Percentiles rank a stretch among this genome's conserved stretches.
Evolutionary conservation across 1,139 yeast genomes (phyloP).

Genomic region (Yamadazyma atlantica): DNA sequence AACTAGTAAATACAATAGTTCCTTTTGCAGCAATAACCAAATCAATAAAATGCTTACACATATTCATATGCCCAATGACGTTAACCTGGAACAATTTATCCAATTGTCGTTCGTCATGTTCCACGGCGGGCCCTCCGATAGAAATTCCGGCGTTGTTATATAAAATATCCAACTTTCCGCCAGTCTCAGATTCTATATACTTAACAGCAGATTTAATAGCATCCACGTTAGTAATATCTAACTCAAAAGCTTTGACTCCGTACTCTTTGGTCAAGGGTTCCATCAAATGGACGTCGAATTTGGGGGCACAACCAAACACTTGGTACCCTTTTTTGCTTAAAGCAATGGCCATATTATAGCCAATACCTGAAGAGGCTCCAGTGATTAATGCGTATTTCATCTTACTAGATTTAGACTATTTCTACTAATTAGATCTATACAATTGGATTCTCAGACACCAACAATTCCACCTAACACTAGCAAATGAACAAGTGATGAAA

Average conservation of each 20-base stretch:
- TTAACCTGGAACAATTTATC: conserved; percentile 30
- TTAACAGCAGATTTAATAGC: conserved; percentile 25
- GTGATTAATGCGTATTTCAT: conserved; percentile 32
- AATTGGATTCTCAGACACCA: too few species aligned
- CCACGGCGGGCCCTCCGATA: conserved; percentile 34
- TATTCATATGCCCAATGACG: conserved; percentile 37
- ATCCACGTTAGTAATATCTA: conserved; percentile 31
- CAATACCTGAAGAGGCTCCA: conserved; percentile 45
- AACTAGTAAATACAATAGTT: conserved; percentile 36
- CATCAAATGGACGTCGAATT: conserved; percentile 21
- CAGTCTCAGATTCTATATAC: conserved; percentile 23
- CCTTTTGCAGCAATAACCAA: conserved; percentile 36
- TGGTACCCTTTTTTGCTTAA: conserved; percentile 32
- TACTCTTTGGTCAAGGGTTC: conserved; percentile 26
- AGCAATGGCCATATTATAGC: conserved; percentile 28
- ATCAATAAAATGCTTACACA: conserved; percentile 34
- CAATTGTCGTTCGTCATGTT: conserved; percentile 26
- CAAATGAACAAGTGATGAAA: too few species aligned
- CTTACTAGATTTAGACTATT: too few species aligned
- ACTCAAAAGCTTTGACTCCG: conserved; percentile 30
- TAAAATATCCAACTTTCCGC: conserved; percentile 29
- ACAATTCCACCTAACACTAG: too few species aligned
- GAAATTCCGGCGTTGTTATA: conserved; percentile 38
- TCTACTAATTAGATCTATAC: too few species aligned
- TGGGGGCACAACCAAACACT: conserved; percentile 36